Percentiles rank a stretch among this genome's conserved stretches.
These are phyloP conservation scores for Erodium trifolium DNA, from an alignment of 441 rosid species.

Conservation along the genomic window DNA sequence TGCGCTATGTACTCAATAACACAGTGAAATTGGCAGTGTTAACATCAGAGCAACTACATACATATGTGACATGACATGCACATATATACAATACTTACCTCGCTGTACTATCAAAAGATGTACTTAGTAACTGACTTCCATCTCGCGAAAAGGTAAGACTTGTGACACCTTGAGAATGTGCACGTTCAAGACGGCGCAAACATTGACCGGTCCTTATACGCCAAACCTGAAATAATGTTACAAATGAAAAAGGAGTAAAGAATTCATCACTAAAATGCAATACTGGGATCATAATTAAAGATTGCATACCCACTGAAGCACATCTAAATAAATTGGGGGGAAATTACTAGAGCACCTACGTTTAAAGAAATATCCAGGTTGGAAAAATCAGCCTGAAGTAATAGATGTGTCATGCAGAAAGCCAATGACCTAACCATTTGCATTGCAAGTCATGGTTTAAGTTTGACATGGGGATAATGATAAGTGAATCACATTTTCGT, in stretches of 20 bases:
- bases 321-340: not conserved
- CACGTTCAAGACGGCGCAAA: conserved; percentile 85
- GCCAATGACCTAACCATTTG: not conserved
- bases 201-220: conserved; percentile 93
- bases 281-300: not conserved
- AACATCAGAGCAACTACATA: not conserved
- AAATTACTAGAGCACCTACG: not conserved
- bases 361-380: not conserved
- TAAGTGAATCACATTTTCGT: not conserved
- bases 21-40: not conserved
- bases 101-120: conserved; percentile 91
- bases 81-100: conserved; percentile 35
- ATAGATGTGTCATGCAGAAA: not conserved
- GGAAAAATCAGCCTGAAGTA: not conserved
- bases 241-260: not conserved
- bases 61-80: conserved; percentile 5
- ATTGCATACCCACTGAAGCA: not conserved
- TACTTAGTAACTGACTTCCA: conserved; percentile 88
- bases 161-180: conserved; percentile 90
- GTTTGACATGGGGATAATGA: not conserved
- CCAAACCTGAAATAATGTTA: conserved; percentile 62
- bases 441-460: not conserved
- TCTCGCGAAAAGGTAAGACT: conserved; percentile 92
- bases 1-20: not conserved
- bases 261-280: not conserved